Evolutionary conservation across 208 protist species (phyloP), one percentile per base, ranked within the genome.

Genomic region (Naegleria fowleri): DNA sequence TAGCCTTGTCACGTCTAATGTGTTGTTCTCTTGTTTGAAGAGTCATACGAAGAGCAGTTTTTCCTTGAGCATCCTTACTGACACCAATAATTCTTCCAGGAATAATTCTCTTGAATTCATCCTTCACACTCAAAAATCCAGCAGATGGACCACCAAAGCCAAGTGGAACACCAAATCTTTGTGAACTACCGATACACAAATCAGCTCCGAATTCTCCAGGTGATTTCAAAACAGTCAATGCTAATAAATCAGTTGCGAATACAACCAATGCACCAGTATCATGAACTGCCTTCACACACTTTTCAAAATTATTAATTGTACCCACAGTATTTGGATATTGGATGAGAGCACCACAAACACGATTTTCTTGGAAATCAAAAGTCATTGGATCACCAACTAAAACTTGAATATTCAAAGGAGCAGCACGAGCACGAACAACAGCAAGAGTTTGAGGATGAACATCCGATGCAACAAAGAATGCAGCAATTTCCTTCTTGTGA

Each of bases 1-100:
- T 98, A 13, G 97, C 97, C 55, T 96, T 96, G 91, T 99, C 98
- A 36, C 97, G 94, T 90, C 98, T 97, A 94, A 99, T 99, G 95
- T 99, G 98, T 94, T 99, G 98, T 95, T 99, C 98, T 88, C 98
- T 96, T 29, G 98, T 99, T 95, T 99, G 98, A 29, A 99, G 94
- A 19, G 98, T 96, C 96, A 99, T 98, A 90, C 98, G 96, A 58
- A 98, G 96, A 0, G 98, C 98, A n/a, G 93, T 92, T 33, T 97
- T 94, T 76, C 97, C 97, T 29, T 92, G 83, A 22, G 90, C 92
- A 93, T 99, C 98, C 86, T 97, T 96, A 88, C 95, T 96, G 38
- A 99, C 94, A 90, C 98, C 98, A 92, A 99, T 97, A 88, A 99
- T 97, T 90, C 98, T 95, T 6, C 98, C 98, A 9, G 98, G 98